These are phyloP conservation scores for Nemania diffusa DNA, from an alignment of 2,329 filamentous ascomycete species.

Conservation along the genomic window DNA sequence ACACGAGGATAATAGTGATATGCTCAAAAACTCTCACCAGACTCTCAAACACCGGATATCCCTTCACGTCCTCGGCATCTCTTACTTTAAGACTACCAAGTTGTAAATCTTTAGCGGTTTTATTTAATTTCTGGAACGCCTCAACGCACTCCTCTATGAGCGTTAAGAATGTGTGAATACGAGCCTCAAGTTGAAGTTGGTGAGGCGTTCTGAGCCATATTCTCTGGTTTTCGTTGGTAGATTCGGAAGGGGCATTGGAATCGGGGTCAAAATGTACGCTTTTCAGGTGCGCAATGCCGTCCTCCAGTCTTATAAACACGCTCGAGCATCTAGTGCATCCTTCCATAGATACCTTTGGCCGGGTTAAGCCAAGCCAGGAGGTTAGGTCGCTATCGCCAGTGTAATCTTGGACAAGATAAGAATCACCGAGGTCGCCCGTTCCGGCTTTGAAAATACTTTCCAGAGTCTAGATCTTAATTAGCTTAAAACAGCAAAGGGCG, in stretches of 20 bases:
- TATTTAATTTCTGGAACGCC: conserved; percentile 1
- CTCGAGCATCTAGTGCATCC: conserved; percentile 10
- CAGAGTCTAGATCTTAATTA: background rate
- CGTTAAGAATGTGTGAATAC: conserved; percentile 17
- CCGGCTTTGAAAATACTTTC: conserved; percentile 7
- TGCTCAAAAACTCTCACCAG: conserved; percentile 29
- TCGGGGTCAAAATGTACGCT: conserved; percentile 5
- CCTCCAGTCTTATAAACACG: background rate
- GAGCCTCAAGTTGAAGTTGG: conserved; percentile 21
- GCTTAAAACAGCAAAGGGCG: background rate
- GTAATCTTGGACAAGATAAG: conserved; percentile 19
- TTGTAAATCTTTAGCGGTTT: conserved; percentile 9
- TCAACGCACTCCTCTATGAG: conserved; percentile 5
- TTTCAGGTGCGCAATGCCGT: conserved; percentile 18
- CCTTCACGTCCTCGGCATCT: background rate
- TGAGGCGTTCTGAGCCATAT: conserved; percentile 13
- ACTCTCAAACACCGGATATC: conserved; percentile 29
- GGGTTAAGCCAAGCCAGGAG: background rate
- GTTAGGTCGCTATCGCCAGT: conserved; percentile 1
- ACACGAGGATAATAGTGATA: conserved; percentile 13
- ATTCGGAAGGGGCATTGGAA: background rate
- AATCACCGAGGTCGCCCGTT: background rate
- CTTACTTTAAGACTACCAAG: conserved; percentile 7
- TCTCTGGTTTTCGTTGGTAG: background rate
- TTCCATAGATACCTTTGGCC: background rate